A percentile compares a stretch with the other conserved stretches of the same genome.
Evolutionary conservation across 495 filamentous ascomycete species (phyloP).

Genomic region (Halenospora varia): DNA sequence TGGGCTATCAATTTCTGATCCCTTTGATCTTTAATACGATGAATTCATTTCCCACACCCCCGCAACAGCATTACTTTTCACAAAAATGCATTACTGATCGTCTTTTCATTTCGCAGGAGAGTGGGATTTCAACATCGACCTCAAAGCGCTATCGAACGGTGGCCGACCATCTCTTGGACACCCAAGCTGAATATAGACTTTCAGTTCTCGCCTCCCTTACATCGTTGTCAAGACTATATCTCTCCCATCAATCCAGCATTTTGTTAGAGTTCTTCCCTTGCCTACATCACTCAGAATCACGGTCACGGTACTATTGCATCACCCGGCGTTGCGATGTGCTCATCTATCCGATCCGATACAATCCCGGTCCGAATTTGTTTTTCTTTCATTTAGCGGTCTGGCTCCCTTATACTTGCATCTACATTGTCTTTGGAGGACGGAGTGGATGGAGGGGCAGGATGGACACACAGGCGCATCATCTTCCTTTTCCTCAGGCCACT

Average conservation of each 20-base stretch:
- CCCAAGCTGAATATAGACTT: background rate
- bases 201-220: background rate
- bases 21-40: conserved; percentile 20
- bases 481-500: background rate
- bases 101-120: conserved; percentile 23
- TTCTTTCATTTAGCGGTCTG: background rate
- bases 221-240: background rate
- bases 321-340: background rate
- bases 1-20: conserved; percentile 26
- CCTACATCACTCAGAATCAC: no score
- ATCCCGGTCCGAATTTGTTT: no score
- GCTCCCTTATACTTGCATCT: background rate
- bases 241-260: background rate
- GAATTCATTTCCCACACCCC: conserved; percentile 16
- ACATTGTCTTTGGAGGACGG: background rate
- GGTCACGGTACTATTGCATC: background rate
- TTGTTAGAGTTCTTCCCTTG: background rate
- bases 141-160: conserved; percentile 10
- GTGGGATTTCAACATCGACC: conserved; percentile 34
- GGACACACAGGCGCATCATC: background rate
- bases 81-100: conserved; percentile 16
- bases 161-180: background rate
- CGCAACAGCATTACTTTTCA: background rate
- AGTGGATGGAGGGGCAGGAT: background rate
- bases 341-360: background rate